These are phyloP conservation scores for Pyrus pyrifolia DNA, from an alignment of 306 rosid genomes.

Conservation along the genomic window DNA sequence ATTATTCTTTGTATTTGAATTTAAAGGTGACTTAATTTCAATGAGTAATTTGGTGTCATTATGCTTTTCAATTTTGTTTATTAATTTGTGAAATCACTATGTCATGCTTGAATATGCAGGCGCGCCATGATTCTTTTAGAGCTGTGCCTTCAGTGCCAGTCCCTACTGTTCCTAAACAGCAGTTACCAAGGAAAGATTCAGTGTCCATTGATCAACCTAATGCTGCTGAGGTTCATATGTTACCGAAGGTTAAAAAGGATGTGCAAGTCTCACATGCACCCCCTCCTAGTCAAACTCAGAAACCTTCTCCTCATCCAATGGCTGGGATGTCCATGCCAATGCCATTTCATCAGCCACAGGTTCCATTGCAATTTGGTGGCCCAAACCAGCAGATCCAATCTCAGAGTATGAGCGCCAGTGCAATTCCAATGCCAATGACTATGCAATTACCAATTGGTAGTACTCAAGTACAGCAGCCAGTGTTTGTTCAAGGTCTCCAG, in stretches of 20 bases:
- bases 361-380: conserved; percentile 66
- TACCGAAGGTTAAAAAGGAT: conserved; percentile 50
- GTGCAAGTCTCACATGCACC: conserved; percentile 35
- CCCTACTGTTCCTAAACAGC: conserved; percentile 73
- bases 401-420: conserved; percentile 56
- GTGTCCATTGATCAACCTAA: conserved; percentile 40
- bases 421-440: conserved; percentile 68
- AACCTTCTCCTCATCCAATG: conserved; percentile 50
- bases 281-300: conserved; percentile 54
- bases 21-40: not conserved
- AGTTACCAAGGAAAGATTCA: conserved; percentile 53
- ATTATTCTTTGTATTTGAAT: not conserved
- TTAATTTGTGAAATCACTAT: conserved; percentile 2
- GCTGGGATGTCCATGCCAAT: conserved; percentile 59
- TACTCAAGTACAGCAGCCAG: conserved; percentile 66
- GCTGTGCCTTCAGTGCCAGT: conserved; percentile 49
- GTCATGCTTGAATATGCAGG: conserved; percentile 43
- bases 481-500: conserved; percentile 68
- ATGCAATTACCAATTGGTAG: conserved; percentile 57
- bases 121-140: conserved; percentile 49
- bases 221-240: conserved; percentile 37
- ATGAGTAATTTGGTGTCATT: not conserved
- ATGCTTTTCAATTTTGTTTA: not conserved
- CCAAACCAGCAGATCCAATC: conserved; percentile 75
- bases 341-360: conserved; percentile 63